Percentiles rank a stretch among this genome's conserved stretches.
These are phyloP conservation scores for Aspergillus japonicus DNA, from an alignment of 2,329 filamentous ascomycete genomes.

Conservation along the genomic window DNA sequence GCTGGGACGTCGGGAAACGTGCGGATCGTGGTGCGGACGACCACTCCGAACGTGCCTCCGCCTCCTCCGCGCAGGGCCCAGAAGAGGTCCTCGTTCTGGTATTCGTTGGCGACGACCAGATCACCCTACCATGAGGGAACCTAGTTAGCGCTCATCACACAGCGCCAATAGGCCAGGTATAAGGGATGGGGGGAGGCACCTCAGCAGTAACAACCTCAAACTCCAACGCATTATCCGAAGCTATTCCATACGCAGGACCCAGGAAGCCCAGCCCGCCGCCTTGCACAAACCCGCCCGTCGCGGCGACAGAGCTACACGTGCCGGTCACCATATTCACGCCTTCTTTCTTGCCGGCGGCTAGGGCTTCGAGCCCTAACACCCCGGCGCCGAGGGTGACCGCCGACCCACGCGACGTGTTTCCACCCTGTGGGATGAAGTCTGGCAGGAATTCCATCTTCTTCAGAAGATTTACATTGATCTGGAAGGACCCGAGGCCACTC, in stretches of 20 bases:
- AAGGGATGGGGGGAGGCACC: neutral
- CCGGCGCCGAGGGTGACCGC: neutral
- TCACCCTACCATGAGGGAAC: neutral
- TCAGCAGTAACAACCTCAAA: neutral
- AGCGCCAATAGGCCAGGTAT: no score
- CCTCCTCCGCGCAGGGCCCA: neutral
- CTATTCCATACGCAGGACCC: neutral
- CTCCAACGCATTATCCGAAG: neutral
- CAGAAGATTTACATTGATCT: neutral
- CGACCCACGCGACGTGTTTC: neutral
- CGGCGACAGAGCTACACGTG: neutral
- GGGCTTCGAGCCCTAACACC: neutral
- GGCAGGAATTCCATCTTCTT: neutral
- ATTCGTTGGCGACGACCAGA: neutral
- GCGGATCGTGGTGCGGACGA: neutral
- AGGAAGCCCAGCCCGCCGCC: neutral
- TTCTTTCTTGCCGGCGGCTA: neutral
- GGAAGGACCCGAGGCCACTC: neutral
- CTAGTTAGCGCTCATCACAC: neutral
- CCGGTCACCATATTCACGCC: neutral
- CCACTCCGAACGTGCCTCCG: neutral
- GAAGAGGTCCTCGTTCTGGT: neutral
- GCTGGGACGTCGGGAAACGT: neutral
- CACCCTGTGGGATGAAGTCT: neutral
- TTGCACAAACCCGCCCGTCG: neutral